Base-by-base conservation (phyloP, 2,329 filamentous ascomycete genomes). In the Truncatella angustata region DNA sequence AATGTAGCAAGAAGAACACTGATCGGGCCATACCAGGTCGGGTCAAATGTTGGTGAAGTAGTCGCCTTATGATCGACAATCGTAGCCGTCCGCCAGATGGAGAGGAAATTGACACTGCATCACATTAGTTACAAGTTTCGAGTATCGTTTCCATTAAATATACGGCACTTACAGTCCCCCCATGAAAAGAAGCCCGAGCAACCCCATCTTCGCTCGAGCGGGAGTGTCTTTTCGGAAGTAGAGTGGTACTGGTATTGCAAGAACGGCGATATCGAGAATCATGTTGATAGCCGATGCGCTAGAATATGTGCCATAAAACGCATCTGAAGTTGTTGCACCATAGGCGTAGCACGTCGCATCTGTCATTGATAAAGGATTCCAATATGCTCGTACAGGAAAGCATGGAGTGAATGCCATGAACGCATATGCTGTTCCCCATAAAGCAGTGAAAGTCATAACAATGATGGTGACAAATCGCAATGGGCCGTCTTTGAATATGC, bases 21-120 rank as follows among this genome's bases (percentile, higher is more conserved):
- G 20, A 58, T 56, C n/a, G 60, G 57, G 5, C 51, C 58, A 52
- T 69, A 67, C 62, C 63, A 68, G 4, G 62, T 63, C 37, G 63
- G 63, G 45, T 69, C 66, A 53, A 69, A 62, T 0, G 61, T 66
- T 7, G 65, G 66, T 18, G 52, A 58, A 1, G 66, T 68, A 9
- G 59, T 56, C 2, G 63, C 63, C 26, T 52, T 51, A 50, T 68
- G 60, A 21, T 66, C 52, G 10, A 66, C 40, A 5, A 67, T 57
- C 14, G 61, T 61, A 5, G 52, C 52, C n/a, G 67, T 55, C 10
- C 66, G 63, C 60, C 64, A 66, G 24, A 68, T 55, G 5, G 63
- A 64, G 37, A 66, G 53, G 34, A 56, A 53, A 48, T 63, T 60
- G 10, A 58, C 57, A 21, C 47, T 50, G 14, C 14, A 32, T 23